Base-by-base conservation (phyloP, 305 asterid species). In the Ruellia speciosa region DNA sequence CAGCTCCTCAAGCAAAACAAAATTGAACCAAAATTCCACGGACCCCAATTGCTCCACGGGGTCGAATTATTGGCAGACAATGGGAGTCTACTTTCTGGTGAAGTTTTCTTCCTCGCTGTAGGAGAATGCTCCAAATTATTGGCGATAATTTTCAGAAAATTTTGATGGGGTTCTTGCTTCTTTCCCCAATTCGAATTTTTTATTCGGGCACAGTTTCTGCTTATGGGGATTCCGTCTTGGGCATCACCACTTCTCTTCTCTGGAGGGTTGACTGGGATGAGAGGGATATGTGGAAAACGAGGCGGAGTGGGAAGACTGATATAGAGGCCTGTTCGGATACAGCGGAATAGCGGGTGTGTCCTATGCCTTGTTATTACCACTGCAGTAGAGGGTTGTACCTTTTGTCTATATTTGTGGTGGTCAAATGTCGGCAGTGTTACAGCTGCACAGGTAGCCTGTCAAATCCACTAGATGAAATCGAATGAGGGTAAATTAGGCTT, bases 111-210 rank as follows among this genome's bases (percentile, higher is more conserved):
- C 64, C 58, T 53, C 59, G 45, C 54, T 67, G 66, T 68, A 62
- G 70, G 57, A 78, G 66, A 69, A 70, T 52, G 72, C 56, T 66
- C 82, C 77, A 72, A 75, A 70, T 64, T 60, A 20, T 14, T 69
- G 64, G 78, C 72, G 81, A 74, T 76, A 62, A 65, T 59, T 69
- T 65, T 75, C 39, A 70, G 77, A 73, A 47, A 7, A 3, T 11
- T 14, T 43, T 0, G 6, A 43, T 43, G 31, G 31, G 31, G 31
- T 24, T 24, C 31, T 10, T 43, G 0, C 11, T 4, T 43, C 2
- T 43, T 43, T 43, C 48, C 48, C 48, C 48, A 4, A 10, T 43
- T 24, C 2, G 31, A 24, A 24, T 24, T 4, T 43, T 43, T 43
- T 43, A 43, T 43, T 6, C 8, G 9, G 11, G 41, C 41, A 37